A percentile compares a stretch with the other conserved stretches of the same genome.
phyloP scores from a whole-genome alignment of 2,329 filamentous ascomycete species.

The Fusarium sterilihyphosum region DNA sequence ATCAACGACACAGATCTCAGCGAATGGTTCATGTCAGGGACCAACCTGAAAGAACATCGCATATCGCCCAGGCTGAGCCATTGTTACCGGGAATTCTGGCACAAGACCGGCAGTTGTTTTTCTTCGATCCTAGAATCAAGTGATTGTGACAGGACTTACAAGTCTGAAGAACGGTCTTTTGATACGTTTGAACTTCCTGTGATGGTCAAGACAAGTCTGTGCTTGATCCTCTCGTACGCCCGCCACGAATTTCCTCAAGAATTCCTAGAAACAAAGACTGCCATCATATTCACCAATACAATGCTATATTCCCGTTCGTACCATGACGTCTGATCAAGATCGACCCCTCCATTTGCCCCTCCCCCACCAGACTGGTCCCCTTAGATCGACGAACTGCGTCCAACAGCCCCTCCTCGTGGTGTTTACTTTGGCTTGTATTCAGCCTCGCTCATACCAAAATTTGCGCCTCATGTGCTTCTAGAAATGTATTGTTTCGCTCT shows the following conservation, averaged over 20 bases:
- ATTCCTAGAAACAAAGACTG: background rate
- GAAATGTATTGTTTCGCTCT: constrained; percentile 20
- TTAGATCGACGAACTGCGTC: constrained; percentile 44
- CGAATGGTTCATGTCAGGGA: constrained; percentile 11
- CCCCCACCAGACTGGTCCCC: constrained; percentile 38
- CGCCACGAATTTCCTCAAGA: background rate
- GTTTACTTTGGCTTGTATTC: constrained; percentile 39
- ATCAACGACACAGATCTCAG: constrained; percentile 22
- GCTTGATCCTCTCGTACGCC: background rate
- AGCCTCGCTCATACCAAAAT: constrained; percentile 21
- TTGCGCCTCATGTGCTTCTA: constrained; percentile 30
- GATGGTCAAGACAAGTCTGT: background rate
- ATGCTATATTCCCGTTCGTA: constrained; percentile 14
- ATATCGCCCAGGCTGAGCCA: constrained; percentile 20
- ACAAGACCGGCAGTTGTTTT: background rate
- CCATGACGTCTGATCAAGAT: constrained; percentile 30
- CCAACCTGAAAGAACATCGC: constrained; percentile 7
- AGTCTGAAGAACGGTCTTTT: background rate
- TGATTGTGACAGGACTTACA: constrained; percentile 8
- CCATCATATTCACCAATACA: constrained; percentile 11
- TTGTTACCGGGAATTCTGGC: background rate
- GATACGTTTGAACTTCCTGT: background rate
- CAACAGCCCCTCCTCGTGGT: constrained; percentile 46
- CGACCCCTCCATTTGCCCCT: constrained; percentile 43
- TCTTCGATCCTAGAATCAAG: constrained; percentile 8